Base-by-base conservation (phyloP, 192 early-diverging fungal species). In the Gaertneriomyces semiglobifer region DNA sequence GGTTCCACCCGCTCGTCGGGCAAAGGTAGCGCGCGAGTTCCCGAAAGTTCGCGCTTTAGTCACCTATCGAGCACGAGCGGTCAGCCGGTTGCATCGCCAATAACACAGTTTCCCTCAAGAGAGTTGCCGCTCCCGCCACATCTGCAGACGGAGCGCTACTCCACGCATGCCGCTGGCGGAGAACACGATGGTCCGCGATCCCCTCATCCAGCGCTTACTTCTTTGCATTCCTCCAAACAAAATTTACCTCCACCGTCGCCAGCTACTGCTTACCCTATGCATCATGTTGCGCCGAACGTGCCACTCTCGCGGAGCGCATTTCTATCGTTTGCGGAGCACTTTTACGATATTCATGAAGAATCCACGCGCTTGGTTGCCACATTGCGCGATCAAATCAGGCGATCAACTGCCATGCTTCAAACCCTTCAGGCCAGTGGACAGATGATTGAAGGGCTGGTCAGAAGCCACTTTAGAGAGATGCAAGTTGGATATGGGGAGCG, bases 381-480 rank as follows among this genome's bases (percentile, higher is more conserved):
- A 42, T 76, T 93, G 57, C 86, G 89, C 68, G 89, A 90, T 50
- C 89, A 93, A 74, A 83, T 93, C 57, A 77, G 91, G 19, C 81
- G 84, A 55, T 86, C 88, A 6, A 73, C 83, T 0, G 76, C 86
- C 8, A 72, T 93, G 38, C 79, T 93, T 33, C 88, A 90, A 59
- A 89, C 89, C 4, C 78, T 93, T 40, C 89, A 90, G 66, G 73
- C 85, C 0, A 78, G 77, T n/a, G 86, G 85, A 4, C 80, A 82
- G 7, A 90, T 90, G 85, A 88, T 92, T 44, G 90, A 92, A 73
- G 84, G 83, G 14, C 79, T 92, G 39, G 88, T 92, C n/a, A 75
- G 85, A 20, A 74, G 76, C 5, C 89, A 90, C 58, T 83, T 93
- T 60, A 74, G 88, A 45, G 89, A 91, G 57, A 81, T 89, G 75